Conservation (phyloP, 352 stramenopile species). For the Phytophthora pinifolia region DNA sequence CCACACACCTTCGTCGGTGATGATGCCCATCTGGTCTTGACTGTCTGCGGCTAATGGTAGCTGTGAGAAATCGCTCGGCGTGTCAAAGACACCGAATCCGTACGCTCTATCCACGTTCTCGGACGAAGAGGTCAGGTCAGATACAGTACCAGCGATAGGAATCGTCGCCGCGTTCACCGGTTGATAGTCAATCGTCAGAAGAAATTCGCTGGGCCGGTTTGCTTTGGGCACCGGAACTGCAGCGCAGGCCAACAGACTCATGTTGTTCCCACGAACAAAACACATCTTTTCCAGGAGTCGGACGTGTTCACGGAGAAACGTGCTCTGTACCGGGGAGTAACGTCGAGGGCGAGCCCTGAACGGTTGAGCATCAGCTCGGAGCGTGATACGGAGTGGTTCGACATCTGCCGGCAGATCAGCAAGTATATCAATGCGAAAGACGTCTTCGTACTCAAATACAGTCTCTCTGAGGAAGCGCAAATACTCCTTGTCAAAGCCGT, state of each 20-base stretch:
- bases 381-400: conserved; percentile 3
- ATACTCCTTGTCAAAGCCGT: too few species aligned
- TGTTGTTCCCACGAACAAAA: conserved; percentile 6
- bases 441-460: too few species aligned
- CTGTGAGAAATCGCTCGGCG: conserved; percentile 27
- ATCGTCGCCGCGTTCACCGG: conserved; percentile 10
- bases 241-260: conserved; percentile 10
- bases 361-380: neutral
- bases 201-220: conserved; percentile 7
- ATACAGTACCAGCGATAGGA: neutral
- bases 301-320: neutral
- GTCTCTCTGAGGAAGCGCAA: too few species aligned
- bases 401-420: conserved; percentile 6
- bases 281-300: neutral
- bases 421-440: too few species aligned
- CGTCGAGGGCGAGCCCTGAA: neutral
- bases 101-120: conserved; percentile 7
- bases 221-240: conserved; percentile 11
- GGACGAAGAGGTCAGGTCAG: conserved; percentile 3
- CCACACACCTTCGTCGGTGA: conserved; percentile 24
- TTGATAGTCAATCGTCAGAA: conserved; percentile 25
- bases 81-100: conserved; percentile 16
- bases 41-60: conserved; percentile 11
- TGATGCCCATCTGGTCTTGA: conserved; percentile 25
- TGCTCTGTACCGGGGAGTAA: conserved; percentile 3